Conservation (phyloP, 352 stramenopile species). For the Achlya hypogyna region DNA sequence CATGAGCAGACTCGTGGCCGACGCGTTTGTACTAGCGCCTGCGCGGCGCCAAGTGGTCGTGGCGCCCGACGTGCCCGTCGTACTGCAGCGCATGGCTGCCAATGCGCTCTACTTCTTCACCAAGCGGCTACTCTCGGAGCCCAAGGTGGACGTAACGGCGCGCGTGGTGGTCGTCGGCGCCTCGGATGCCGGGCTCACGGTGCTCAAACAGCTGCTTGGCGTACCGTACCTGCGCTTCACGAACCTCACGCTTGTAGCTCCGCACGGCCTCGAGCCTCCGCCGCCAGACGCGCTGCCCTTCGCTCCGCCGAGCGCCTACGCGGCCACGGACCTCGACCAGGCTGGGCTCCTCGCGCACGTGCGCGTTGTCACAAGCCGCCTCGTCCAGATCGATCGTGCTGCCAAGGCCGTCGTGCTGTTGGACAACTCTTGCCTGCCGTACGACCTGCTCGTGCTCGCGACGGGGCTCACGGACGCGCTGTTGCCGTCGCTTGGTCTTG, state of each 20-base stretch:
- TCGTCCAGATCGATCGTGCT: slow-evolving; percentile 66
- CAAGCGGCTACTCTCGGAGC: slow-evolving; percentile 77
- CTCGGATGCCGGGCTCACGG: slow-evolving; percentile 67
- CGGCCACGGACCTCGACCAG: slow-evolving; percentile 35
- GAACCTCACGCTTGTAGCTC: slow-evolving; percentile 79
- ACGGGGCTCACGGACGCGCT: slow-evolving; percentile 61
- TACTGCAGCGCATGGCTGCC: slow-evolving; percentile 20
- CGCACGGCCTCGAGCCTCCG: slow-evolving; percentile 43
- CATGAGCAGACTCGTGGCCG: slow-evolving; percentile 21
- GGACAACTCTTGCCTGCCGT: slow-evolving; percentile 72
- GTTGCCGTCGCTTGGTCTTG: slow-evolving; percentile 32
- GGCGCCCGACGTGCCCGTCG: not conserved
- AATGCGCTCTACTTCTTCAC: slow-evolving; percentile 77
- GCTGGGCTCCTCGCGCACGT: slow-evolving; percentile 56
- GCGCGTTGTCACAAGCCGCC: slow-evolving; percentile 41
- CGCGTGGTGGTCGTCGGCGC: slow-evolving; percentile 81
- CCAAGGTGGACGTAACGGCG: slow-evolving; percentile 72
- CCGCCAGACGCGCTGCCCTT: slow-evolving; percentile 31
- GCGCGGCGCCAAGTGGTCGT: slow-evolving; percentile 36
- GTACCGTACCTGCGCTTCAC: slow-evolving; percentile 82
- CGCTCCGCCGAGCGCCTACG: slow-evolving; percentile 39
- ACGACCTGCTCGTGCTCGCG: slow-evolving; percentile 75
- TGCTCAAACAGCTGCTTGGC: slow-evolving; percentile 59
- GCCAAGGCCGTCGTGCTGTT: slow-evolving; percentile 60
- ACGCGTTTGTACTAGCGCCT: slow-evolving; percentile 54